Base-by-base conservation (phyloP, 2,329 filamentous ascomycete species). In the Blumeriella jaapii region DNA sequence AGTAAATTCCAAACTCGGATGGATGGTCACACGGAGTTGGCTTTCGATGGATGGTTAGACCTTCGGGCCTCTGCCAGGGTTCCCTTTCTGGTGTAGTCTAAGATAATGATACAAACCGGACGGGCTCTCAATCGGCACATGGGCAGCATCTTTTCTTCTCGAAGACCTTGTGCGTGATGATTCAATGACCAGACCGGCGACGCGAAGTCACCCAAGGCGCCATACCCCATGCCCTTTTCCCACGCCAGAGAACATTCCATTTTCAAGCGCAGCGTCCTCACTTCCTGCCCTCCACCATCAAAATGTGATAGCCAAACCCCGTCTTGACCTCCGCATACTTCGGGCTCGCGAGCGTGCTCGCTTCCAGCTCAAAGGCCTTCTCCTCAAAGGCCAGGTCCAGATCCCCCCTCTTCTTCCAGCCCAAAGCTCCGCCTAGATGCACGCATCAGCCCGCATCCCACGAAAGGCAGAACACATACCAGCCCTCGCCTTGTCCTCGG, bases 281-380 rank as follows among this genome's bases (percentile, higher is more conserved):
- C 38, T 56, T 57, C 23, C 55, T 48, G 11, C 53, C 55, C 22
- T 57, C 55, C 7, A 86, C 81, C 75, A 86, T 84, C 46, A 87
- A 73, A 45, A 87, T 74, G 56, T 87, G 82, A 62, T 86, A 86
- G 1, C 82, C 82, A 59, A 82, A 78, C 1, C 63, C 67, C 1
- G 82, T 86, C 65, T 82, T 85, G 14, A 68, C 76, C 61, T 85
- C 78, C 1, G 64, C 80, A 52, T 71, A 69, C 52, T 75, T 78
- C 2, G 81, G 78, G 39, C 61, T 75, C 9, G 56, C 63, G 9
- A 74, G 77, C 6, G 74, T 76, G 51, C 78, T 83, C 1, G 69
- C 60, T 47, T 79, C 73, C 22, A 87, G 63, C 16, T 67, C 70
- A 55, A 77, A 86, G 6, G 82, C 82, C 7, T 81, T 70, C 41